phyloP scores from a whole-genome alignment of 805 yeast genomes.

The Teunomyces atbi region DNA sequence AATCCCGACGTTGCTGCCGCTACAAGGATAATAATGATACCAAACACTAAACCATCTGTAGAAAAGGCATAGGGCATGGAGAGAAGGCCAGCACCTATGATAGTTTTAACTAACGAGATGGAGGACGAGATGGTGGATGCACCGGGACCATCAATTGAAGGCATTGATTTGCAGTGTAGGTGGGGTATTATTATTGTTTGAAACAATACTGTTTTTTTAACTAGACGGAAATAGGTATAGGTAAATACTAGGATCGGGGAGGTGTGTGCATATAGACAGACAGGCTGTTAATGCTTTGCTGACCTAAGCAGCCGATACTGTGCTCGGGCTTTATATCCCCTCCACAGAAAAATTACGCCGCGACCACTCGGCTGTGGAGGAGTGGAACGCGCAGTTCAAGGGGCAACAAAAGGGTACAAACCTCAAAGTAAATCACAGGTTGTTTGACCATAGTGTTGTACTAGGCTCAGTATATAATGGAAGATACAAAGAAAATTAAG shows the following conservation, averaged over 20 bases:
- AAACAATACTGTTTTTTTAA: too few species aligned
- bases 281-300: too few species aligned
- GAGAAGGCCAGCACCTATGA: conserved; percentile 65
- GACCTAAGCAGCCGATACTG: too few species aligned
- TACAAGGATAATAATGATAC: conserved; percentile 48
- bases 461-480: too few species aligned
- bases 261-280: background rate
- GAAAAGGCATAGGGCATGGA: conserved; percentile 71
- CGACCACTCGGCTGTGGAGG: background rate
- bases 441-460: too few species aligned
- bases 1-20: conserved; percentile 67
- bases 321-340: too few species aligned
- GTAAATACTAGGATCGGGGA: background rate
- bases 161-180: conserved; percentile 10
- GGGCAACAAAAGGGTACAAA: background rate
- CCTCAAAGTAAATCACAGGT: background rate
- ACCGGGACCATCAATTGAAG: conserved; percentile 21
- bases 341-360: background rate
- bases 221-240: too few species aligned
- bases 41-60: conserved; percentile 46
- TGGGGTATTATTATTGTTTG: background rate
- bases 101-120: conserved; percentile 54
- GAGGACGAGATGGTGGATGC: conserved; percentile 61
- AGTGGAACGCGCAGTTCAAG: background rate
- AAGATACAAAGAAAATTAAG: too few species aligned